These are phyloP conservation scores for Xylaria polymorpha DNA, from an alignment of 2,329 filamentous ascomycete genomes.

Conservation along the genomic window DNA sequence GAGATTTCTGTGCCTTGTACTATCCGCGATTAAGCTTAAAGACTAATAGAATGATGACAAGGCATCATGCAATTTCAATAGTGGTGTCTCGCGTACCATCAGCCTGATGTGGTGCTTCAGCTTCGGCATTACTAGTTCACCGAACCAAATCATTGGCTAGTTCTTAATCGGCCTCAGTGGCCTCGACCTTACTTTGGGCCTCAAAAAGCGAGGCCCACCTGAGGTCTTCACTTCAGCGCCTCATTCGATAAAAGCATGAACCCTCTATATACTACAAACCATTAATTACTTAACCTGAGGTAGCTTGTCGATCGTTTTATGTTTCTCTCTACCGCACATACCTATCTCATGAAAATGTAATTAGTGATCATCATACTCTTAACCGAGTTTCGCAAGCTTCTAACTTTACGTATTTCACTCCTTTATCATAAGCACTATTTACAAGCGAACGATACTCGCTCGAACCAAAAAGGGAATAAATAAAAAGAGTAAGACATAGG, in stretches of 20 bases:
- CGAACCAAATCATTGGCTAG: background rate
- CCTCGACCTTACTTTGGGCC: background rate
- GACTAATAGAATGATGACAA: too few relatives aligned
- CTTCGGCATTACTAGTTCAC: background rate
- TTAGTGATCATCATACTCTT: background rate
- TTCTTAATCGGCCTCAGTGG: background rate
- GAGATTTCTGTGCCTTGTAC: background rate
- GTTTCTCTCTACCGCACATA: too few relatives aligned
- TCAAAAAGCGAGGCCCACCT: background rate
- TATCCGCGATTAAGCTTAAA: background rate
- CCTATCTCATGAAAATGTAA: too few relatives aligned
- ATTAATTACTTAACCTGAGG: too few relatives aligned
- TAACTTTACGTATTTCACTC: background rate
- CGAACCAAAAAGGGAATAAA: background rate
- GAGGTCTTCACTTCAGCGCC: background rate
- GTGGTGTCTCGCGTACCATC: background rate
- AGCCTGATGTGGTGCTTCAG: background rate
- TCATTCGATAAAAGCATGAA: background rate
- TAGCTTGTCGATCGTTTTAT: too few relatives aligned
- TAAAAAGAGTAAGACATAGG: too few relatives aligned
- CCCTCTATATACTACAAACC: background rate
- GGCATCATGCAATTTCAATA: background rate
- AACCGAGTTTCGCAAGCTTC: background rate
- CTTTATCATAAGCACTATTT: too few relatives aligned
- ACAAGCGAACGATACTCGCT: too few relatives aligned